Conservation (phyloP, 371 early-diverging fungal genomes). For the Mucor saturninus region DNA sequence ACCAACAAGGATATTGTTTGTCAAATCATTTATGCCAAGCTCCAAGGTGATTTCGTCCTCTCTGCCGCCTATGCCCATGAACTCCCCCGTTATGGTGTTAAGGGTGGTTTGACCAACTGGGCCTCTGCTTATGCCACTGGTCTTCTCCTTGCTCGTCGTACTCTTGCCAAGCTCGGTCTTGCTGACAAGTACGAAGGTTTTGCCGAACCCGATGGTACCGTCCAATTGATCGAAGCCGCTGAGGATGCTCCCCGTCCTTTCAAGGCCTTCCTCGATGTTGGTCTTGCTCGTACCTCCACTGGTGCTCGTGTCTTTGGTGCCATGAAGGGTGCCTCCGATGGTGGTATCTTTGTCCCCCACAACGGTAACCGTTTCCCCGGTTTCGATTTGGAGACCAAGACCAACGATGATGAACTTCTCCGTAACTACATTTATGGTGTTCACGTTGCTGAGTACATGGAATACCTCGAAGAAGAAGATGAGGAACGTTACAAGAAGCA, state of each 20-base stretch:
- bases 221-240: constrained; percentile 89
- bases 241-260: constrained; percentile 97
- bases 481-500: constrained; percentile 97
- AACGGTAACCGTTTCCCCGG: constrained; percentile 98
- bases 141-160: constrained; percentile 97
- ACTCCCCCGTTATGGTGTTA: constrained; percentile 97
- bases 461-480: constrained; percentile 97
- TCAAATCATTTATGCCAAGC: constrained; percentile 98
- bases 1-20: constrained; percentile 98
- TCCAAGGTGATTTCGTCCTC: constrained; percentile 98
- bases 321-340: constrained; percentile 99
- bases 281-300: constrained; percentile 98
- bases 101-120: constrained; percentile 99
- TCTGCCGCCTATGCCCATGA: constrained; percentile 99
- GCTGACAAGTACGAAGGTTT: constrained; percentile 96
- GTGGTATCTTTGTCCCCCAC: constrained; percentile 99
- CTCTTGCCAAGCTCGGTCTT: constrained; percentile 94
- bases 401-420: constrained; percentile 94
- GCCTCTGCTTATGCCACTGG: constrained; percentile 99
- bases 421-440: constrained; percentile 99
- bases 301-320: constrained; percentile 99
- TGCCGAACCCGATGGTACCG: constrained; percentile 91
- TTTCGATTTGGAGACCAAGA: constrained; percentile 89
- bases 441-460: constrained; percentile 99
- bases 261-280: constrained; percentile 99